phyloP scores from a whole-genome alignment of 1,284 basidiomycete species.

The Ustilago esculenta region DNA sequence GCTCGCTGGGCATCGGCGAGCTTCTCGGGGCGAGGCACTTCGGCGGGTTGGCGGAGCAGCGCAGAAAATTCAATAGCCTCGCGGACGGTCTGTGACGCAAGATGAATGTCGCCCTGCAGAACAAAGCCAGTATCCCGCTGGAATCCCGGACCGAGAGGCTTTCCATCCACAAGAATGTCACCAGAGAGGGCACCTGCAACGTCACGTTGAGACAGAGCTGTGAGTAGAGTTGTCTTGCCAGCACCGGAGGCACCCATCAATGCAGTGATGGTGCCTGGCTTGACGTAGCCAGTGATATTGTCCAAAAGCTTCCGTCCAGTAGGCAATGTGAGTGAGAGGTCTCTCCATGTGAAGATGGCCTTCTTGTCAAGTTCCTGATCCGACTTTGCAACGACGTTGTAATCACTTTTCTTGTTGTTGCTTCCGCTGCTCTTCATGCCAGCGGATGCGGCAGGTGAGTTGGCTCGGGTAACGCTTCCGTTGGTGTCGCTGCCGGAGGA shows the following conservation, averaged over 20 bases:
- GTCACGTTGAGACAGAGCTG: conserved; percentile 81
- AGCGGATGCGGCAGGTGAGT: conserved; percentile 18
- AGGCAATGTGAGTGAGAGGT: conserved; percentile 70
- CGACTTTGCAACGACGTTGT: conserved; percentile 35
- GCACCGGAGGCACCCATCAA: conserved; percentile 79
- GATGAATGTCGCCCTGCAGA: conserved; percentile 74
- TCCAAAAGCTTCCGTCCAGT: conserved; percentile 75
- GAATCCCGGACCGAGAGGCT: conserved; percentile 77
- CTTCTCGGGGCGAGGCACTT: conserved; percentile 49
- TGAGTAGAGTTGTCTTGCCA: conserved; percentile 74
- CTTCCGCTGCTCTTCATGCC: conserved; percentile 5
- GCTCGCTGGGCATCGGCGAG: conserved; percentile 43
- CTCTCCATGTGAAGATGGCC: conserved; percentile 68
- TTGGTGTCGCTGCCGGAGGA: conserved; percentile 4
- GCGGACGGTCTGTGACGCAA: conserved; percentile 53
- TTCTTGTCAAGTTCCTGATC: conserved; percentile 38
- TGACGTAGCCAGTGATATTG: conserved; percentile 83
- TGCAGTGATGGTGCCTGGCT: conserved; percentile 79
- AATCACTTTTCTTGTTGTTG: not conserved
- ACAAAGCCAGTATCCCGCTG: conserved; percentile 74
- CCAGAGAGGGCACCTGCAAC: conserved; percentile 80
- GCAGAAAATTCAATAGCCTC: conserved; percentile 60
- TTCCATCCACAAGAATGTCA: conserved; percentile 80
- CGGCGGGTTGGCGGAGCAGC: conserved; percentile 53
- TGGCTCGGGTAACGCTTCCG: conserved; percentile 42